Evolutionary conservation across 345 rosid species (phyloP).

Genomic region (Mercurialis annua): DNA sequence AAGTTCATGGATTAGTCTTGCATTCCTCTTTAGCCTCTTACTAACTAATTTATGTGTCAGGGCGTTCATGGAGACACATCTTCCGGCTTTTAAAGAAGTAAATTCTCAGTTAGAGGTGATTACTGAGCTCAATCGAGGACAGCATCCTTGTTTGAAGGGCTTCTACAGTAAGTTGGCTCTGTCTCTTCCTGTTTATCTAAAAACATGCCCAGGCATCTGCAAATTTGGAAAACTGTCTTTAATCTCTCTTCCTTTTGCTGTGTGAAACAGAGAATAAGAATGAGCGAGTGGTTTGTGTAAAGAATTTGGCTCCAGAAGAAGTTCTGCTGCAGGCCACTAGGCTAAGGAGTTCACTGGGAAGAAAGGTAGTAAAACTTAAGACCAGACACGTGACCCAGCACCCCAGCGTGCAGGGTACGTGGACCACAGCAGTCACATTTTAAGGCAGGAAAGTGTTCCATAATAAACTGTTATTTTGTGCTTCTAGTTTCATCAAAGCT

Average conservation of each 20-base stretch:
- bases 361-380: conserved; percentile 72
- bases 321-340: conserved; percentile 60
- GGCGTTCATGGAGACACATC: conserved; percentile 80
- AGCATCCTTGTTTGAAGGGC: conserved; percentile 80
- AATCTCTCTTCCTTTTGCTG: neutral
- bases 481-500: too few species aligned
- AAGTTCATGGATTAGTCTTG: neutral
- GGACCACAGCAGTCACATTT: conserved; percentile 52
- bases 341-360: conserved; percentile 72
- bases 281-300: conserved; percentile 80
- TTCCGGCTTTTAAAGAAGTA: conserved; percentile 55
- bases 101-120: conserved; percentile 81
- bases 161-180: conserved; percentile 52
- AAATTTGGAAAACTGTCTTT: neutral
- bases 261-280: conserved; percentile 57
- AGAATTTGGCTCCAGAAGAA: conserved; percentile 66
- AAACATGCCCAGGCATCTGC: neutral
- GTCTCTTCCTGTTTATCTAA: neutral
- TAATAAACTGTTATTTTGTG: too few species aligned
- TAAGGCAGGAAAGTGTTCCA: neutral
- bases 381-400: conserved; percentile 76
- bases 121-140: conserved; percentile 70
- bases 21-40: neutral
- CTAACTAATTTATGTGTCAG: conserved; percentile 27
- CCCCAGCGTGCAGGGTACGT: conserved; percentile 88